phyloP scores from a whole-genome alignment of 2,329 filamentous ascomycete genomes.

The Neonectria magnoliae region DNA sequence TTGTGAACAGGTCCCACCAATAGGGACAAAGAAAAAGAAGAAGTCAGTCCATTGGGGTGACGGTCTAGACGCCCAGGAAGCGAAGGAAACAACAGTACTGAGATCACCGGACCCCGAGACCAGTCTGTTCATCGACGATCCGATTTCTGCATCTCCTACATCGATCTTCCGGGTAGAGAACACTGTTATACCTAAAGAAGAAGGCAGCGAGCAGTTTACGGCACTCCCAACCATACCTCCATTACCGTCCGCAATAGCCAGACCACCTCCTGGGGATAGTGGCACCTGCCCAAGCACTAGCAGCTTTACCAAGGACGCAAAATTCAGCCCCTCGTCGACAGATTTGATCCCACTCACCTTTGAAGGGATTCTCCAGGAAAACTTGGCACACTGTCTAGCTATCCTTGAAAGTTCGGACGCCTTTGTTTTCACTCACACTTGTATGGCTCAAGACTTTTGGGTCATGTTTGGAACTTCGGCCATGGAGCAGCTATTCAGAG shows the following conservation, averaged over 20 bases:
- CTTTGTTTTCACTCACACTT: slow-evolving; percentile 49
- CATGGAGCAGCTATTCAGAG: slow-evolving; percentile 33
- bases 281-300: not conserved
- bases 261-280: not conserved
- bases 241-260: slow-evolving; percentile 1
- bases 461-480: slow-evolving; percentile 17
- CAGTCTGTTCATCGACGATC: slow-evolving; percentile 39
- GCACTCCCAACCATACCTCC: not conserved
- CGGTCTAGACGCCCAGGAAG: slow-evolving; percentile 19
- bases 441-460: slow-evolving; percentile 47
- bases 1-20: not conserved
- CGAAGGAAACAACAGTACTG: slow-evolving; percentile 13
- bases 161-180: not conserved
- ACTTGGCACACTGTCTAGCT: slow-evolving; percentile 38
- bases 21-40: slow-evolving; percentile 36
- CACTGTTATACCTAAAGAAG: not conserved
- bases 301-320: slow-evolving; percentile 28
- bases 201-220: not conserved
- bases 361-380: slow-evolving; percentile 6
- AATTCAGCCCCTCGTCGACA: slow-evolving; percentile 26
- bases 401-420: slow-evolving; percentile 38
- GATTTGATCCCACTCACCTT: slow-evolving; percentile 27
- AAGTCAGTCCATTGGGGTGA: slow-evolving; percentile 42
- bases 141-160: not conserved
- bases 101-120: slow-evolving; percentile 26